Conservation (phyloP, 164 flowering plant species). For the Amborella trichopoda region DNA sequence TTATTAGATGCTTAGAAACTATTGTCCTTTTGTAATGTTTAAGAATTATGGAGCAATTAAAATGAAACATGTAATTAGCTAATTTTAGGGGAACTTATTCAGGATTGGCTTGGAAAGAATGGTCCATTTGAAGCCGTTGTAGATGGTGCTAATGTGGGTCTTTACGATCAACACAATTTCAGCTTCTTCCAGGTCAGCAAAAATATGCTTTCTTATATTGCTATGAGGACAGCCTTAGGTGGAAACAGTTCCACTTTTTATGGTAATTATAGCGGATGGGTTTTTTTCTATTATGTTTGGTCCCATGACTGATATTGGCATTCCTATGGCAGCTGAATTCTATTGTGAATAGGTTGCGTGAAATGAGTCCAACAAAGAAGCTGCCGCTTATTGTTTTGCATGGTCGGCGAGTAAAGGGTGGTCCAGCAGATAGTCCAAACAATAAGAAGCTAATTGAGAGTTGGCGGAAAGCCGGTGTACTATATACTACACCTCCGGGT, state of each 20-base stretch:
- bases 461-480: conserved; percentile 63
- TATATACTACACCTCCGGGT: conserved; percentile 76
- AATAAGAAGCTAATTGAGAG: conserved; percentile 45
- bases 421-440: conserved; percentile 43
- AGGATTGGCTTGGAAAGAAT: conserved; percentile 76
- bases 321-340: conserved; percentile 62
- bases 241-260: too few relatives aligned
- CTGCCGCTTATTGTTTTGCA: conserved; percentile 77
- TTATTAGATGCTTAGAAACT: too few relatives aligned
- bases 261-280: too few relatives aligned
- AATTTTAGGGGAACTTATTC: too few relatives aligned
- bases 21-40: too few relatives aligned
- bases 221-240: too few relatives aligned
- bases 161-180: conserved; percentile 28
- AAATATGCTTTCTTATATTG: too few relatives aligned
- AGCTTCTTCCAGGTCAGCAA: conserved; percentile 60
- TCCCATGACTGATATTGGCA: too few relatives aligned
- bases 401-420: conserved; percentile 46
- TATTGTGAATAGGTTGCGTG: conserved; percentile 40
- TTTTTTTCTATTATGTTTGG: too few relatives aligned
- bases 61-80: too few relatives aligned
- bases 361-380: conserved; percentile 56
- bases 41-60: too few relatives aligned
- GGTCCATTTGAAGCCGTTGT: conserved; percentile 96
- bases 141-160: conserved; percentile 89